A percentile compares a stretch with the other conserved stretches of the same genome.
These are phyloP conservation scores for Cystobasidium tubakii DNA, from an alignment of 768 basidiomycete genomes.

Conservation along the genomic window DNA sequence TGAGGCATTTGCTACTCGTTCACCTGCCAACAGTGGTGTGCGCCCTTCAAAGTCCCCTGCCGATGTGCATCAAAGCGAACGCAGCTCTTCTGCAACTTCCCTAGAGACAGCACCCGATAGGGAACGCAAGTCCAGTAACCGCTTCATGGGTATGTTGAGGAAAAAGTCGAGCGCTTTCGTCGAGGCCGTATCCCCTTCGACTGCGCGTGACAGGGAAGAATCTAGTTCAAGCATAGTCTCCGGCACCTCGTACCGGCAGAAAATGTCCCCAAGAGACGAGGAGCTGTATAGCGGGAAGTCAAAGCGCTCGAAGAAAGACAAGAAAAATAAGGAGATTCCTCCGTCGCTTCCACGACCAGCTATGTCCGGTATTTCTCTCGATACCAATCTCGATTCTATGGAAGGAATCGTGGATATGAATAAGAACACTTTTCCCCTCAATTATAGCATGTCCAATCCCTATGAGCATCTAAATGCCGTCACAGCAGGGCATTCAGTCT, in stretches of 20 bases:
- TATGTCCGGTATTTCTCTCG: conserved; percentile 53
- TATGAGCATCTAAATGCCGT: conserved; percentile 32
- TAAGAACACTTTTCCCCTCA: background rate
- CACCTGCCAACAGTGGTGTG: background rate
- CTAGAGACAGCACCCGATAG: background rate
- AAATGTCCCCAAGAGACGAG: conserved; percentile 22
- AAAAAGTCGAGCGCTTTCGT: conserved; percentile 27
- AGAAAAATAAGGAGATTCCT: conserved; percentile 9
- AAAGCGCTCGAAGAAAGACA: conserved; percentile 22
- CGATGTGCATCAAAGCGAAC: conserved; percentile 6
- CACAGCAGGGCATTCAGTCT: background rate
- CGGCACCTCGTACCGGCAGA: background rate
- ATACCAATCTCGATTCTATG: conserved; percentile 68
- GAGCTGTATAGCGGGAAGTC: background rate
- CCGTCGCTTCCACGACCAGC: background rate
- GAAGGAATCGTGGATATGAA: conserved; percentile 68
- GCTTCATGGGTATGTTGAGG: conserved; percentile 33
- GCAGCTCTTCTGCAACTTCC: background rate
- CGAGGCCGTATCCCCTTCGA: background rate
- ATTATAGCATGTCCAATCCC: conserved; percentile 21
- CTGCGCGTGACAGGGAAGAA: conserved; percentile 2
- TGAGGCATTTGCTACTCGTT: background rate
- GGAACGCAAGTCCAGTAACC: conserved; percentile 18
- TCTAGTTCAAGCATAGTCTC: background rate
- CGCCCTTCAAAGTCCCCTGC: background rate